Evolutionary conservation across 2,329 filamentous ascomycete species (phyloP).

Genomic region (Colletotrichum sp.): DNA sequence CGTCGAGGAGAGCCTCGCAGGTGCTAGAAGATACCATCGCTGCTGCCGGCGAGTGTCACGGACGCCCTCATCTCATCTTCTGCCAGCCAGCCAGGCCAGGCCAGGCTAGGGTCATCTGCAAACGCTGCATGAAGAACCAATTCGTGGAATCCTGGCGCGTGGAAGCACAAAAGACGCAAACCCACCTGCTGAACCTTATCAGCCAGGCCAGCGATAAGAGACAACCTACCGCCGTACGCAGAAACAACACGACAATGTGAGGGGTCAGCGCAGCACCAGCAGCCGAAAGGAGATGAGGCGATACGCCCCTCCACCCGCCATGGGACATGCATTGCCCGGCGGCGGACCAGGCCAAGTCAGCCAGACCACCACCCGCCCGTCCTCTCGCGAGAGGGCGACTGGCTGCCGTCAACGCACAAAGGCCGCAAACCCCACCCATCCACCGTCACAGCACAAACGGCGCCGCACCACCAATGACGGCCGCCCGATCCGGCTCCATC

Average conservation of each 20-base stretch:
- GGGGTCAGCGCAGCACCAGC: neutral
- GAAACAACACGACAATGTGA: neutral
- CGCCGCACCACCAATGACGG: conserved; percentile 11
- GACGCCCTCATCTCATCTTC: neutral
- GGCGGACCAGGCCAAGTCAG: neutral
- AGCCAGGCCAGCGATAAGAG: neutral
- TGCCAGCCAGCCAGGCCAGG: neutral
- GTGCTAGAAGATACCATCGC: neutral
- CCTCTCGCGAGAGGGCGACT: neutral
- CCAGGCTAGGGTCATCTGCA: neutral
- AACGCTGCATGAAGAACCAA: conserved; percentile 11
- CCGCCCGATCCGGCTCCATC: conserved; percentile 16
- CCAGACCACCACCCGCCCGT: neutral
- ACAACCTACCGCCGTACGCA: neutral
- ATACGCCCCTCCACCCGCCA: neutral
- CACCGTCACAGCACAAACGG: conserved; percentile 5
- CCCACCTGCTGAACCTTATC: conserved; percentile 10
- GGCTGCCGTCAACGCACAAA: conserved; percentile 20
- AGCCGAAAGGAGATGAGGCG: neutral
- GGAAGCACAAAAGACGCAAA: conserved; percentile 15
- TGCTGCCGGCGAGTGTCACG: neutral
- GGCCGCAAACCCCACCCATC: conserved; percentile 14
- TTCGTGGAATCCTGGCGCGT: conserved; percentile 4
- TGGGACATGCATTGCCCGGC: neutral
- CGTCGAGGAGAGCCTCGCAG: neutral